Conservation (phyloP, 164 flowering plant species). For the Vitis rupestris region DNA sequence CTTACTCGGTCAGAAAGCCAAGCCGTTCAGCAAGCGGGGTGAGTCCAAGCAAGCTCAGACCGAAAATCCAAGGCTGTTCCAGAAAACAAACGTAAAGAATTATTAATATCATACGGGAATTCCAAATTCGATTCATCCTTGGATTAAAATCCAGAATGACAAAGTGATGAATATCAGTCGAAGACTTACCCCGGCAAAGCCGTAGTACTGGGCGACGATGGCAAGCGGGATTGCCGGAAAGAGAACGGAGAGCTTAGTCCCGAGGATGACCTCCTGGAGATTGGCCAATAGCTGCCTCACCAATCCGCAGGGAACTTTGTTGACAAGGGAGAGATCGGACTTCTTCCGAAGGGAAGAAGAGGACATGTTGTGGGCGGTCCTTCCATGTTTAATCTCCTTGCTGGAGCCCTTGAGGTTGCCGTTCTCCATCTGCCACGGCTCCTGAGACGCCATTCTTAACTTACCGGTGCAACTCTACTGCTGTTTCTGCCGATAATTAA, state of each 20-base stretch:
- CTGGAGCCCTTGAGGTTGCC: conserved; percentile 43
- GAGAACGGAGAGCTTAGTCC: conserved; percentile 70
- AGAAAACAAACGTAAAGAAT: neutral
- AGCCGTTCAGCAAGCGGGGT: conserved; percentile 91
- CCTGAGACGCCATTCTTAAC: conserved; percentile 22
- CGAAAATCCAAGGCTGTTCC: conserved; percentile 86
- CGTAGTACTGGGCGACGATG: conserved; percentile 40
- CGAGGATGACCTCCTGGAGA: conserved; percentile 71
- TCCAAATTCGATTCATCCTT: neutral
- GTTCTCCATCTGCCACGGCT: conserved; percentile 45
- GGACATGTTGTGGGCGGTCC: conserved; percentile 77
- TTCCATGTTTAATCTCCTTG: conserved; percentile 53
- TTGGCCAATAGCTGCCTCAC: conserved; percentile 44
- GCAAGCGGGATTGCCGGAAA: conserved; percentile 70
- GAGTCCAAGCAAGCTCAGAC: conserved; percentile 77
- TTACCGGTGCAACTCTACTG: too few relatives aligned
- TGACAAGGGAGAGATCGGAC: conserved; percentile 53
- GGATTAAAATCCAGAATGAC: too few relatives aligned
- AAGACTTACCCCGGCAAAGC: conserved; percentile 58
- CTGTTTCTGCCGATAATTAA: too few relatives aligned
- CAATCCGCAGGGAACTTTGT: conserved; percentile 28
- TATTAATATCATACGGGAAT: neutral
- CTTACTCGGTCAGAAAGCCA: conserved; percentile 96
- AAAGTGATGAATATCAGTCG: neutral
- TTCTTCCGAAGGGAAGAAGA: conserved; percentile 70